Evolutionary conservation across 2,329 filamentous ascomycete species (phyloP).

Genomic region (Oidium heveae): DNA sequence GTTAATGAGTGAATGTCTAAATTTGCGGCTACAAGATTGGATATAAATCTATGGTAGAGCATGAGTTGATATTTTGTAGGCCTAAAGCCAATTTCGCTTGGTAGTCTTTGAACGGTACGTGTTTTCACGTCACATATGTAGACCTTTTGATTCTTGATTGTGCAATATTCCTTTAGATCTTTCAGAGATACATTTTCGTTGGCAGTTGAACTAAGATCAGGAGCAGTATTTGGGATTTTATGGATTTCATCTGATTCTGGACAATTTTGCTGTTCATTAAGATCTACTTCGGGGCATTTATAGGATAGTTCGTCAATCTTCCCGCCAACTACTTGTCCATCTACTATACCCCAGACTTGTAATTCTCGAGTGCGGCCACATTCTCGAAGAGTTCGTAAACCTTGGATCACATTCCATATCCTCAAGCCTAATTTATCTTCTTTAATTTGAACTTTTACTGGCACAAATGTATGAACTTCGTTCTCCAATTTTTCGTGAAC

Average conservation of each 20-base stretch:
- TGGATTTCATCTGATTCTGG: constrained; percentile 15
- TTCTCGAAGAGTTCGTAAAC: constrained; percentile 45
- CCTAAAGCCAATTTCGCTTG: constrained; percentile 33
- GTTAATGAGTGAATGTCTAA: constrained; percentile 47
- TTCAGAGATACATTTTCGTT: constrained; percentile 2
- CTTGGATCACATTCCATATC: constrained; percentile 81
- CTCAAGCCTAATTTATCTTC: constrained; percentile 65
- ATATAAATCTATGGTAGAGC: constrained; percentile 69
- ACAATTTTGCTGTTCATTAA: constrained; percentile 21
- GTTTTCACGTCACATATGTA: constrained; percentile 87
- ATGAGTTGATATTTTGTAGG: constrained; percentile 72
- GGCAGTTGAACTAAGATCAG: constrained; percentile 5
- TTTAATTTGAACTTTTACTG: constrained; percentile 42
- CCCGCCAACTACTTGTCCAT: constrained; percentile 66
- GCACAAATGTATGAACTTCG: constrained; percentile 55
- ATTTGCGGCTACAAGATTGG: constrained; percentile 42
- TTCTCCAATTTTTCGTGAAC: constrained; percentile 71
- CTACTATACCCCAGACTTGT: constrained; percentile 63
- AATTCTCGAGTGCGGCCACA: constrained; percentile 50
- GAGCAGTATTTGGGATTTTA: background rate
- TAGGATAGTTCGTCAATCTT: constrained; percentile 72
- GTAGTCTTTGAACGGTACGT: constrained; percentile 35
- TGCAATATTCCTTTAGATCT: too few species aligned
- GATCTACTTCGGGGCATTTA: constrained; percentile 44
- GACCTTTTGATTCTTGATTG: constrained; percentile 15